Percentiles rank a stretch among this genome's conserved stretches.
These are phyloP conservation scores for Suzukiozyma palmioleophila DNA, from an alignment of 1,139 yeast genomes.

Conservation along the genomic window DNA sequence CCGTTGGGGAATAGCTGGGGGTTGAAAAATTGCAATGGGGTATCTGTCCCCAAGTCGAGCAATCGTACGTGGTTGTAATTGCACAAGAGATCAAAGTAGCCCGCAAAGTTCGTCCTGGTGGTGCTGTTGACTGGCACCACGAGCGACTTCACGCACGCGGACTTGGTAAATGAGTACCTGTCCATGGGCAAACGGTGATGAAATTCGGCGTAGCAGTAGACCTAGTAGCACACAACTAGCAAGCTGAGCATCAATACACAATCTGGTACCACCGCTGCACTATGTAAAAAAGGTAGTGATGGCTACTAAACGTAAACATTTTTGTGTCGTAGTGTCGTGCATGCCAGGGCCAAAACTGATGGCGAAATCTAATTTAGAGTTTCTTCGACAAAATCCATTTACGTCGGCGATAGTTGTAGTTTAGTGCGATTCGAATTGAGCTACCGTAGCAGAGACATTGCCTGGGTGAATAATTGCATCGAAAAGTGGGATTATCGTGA, in stretches of 20 bases:
- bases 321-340: not conserved
- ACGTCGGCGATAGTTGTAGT: not conserved
- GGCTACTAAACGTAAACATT: not conserved
- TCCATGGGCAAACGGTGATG: slow-evolving; percentile 10
- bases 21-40: slow-evolving; percentile 56
- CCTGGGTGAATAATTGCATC: not conserved
- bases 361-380: slow-evolving; percentile 2
- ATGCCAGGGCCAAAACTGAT: not conserved
- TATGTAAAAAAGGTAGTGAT: too few species aligned
- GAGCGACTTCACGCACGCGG: slow-evolving; percentile 63
- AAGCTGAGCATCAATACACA: too few species aligned
- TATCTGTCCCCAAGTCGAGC: slow-evolving; percentile 67
- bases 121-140: slow-evolving; percentile 70
- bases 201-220: too few species aligned
- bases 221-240: too few species aligned
- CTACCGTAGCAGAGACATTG: slow-evolving; percentile 2
- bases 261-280: too few species aligned
- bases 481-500: not conserved
- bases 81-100: slow-evolving; percentile 42
- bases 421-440: not conserved
- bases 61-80: slow-evolving; percentile 62
- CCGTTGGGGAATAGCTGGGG: slow-evolving; percentile 88
- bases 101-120: slow-evolving; percentile 41
- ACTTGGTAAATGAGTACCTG: slow-evolving; percentile 34
- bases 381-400: not conserved